A percentile compares a stretch with the other conserved stretches of the same genome.
phyloP scores from a whole-genome alignment of 768 basidiomycete species.

The Rhodotorula sphaerocarpa region DNA sequence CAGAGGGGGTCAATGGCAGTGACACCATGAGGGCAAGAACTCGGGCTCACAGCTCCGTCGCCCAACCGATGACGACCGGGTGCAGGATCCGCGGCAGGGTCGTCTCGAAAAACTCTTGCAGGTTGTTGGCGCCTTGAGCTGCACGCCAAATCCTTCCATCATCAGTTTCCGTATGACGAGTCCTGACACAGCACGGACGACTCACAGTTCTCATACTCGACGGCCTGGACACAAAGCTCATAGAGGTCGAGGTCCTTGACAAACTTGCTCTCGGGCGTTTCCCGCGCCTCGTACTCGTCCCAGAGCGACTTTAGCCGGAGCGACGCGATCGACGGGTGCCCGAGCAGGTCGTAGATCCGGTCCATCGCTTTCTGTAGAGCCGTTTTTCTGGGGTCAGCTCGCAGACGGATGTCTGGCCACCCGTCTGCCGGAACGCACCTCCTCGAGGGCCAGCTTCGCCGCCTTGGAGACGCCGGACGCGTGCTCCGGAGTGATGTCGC shows the following conservation, averaged over 20 bases:
- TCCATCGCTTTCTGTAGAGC: conserved; percentile 74
- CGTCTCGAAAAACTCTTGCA: conserved; percentile 73
- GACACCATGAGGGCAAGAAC: background rate
- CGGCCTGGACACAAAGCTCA: conserved; percentile 80
- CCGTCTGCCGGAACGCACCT: conserved; percentile 46
- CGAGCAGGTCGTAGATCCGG: conserved; percentile 78
- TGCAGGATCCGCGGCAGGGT: conserved; percentile 66
- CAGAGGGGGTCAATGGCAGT: background rate
- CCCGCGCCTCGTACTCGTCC: conserved; percentile 74
- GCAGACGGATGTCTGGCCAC: background rate
- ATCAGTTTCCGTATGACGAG: conserved; percentile 46
- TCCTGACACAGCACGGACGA: background rate
- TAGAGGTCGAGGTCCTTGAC: conserved; percentile 85
- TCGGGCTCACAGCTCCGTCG: conserved; percentile 47
- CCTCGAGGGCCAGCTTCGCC: conserved; percentile 70
- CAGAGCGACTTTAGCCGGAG: conserved; percentile 52
- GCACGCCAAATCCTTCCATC: too few relatives aligned
- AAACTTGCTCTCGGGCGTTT: conserved; percentile 67
- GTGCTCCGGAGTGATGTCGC: conserved; percentile 86
- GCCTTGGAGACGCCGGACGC: conserved; percentile 59
- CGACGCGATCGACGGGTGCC: conserved; percentile 62
- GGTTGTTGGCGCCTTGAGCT: conserved; percentile 51
- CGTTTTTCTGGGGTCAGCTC: background rate
- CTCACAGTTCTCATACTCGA: conserved; percentile 37
- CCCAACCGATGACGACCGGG: conserved; percentile 67